Evolutionary conservation across 1,139 yeast species (phyloP).

Genomic region (Kurtzmaniella quercitrusa): DNA sequence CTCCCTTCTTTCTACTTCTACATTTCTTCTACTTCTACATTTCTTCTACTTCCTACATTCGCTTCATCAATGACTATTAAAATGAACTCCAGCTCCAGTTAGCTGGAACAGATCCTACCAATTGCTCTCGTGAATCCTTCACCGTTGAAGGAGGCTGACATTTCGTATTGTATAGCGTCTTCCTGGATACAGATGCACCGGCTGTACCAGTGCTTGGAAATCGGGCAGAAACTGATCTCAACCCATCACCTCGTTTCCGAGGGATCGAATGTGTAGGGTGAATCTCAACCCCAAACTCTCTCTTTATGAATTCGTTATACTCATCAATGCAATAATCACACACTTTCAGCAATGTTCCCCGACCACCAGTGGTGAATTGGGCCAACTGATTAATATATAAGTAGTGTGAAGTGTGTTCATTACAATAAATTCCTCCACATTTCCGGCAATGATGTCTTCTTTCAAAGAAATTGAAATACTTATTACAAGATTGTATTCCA

Average conservation of each 20-base stretch:
- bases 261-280: slow-evolving; percentile 4
- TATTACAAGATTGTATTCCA: slow-evolving; percentile 53
- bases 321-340: slow-evolving; percentile 73
- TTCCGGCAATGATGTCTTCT: slow-evolving; percentile 92
- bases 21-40: too few species aligned
- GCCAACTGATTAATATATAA: slow-evolving; percentile 66
- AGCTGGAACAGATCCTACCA: slow-evolving; percentile 62
- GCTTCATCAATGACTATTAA: slow-evolving; percentile 16
- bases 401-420: slow-evolving; percentile 55
- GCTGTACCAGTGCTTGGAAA: slow-evolving; percentile 11
- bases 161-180: slow-evolving; percentile 4
- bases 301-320: slow-evolving; percentile 50
- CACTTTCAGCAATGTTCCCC: slow-evolving; percentile 72
- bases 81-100: slow-evolving; percentile 80
- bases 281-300: slow-evolving; percentile 33
- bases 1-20: too few species aligned
- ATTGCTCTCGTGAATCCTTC: slow-evolving; percentile 37
- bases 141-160: slow-evolving; percentile 10
- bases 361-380: slow-evolving; percentile 69
- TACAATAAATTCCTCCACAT: slow-evolving; percentile 90
- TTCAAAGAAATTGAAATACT: slow-evolving; percentile 68
- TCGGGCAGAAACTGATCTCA: slow-evolving; percentile 9
- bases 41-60: neutral
- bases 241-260: neutral
- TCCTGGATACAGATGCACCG: slow-evolving; percentile 6